phyloP scores from a whole-genome alignment of 441 rosid species.

The Mallotus repandus region DNA sequence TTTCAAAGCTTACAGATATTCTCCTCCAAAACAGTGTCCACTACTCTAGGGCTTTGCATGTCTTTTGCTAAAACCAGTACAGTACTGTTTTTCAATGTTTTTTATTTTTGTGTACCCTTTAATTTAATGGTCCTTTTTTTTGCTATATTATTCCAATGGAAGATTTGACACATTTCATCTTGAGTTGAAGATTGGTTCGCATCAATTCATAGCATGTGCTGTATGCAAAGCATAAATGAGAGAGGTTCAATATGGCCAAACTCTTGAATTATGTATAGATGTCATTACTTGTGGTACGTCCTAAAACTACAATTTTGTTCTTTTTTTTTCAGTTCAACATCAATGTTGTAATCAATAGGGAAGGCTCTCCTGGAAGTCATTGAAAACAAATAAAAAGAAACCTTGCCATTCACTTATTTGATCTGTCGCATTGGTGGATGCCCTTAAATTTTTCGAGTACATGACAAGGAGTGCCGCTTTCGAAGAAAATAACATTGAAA shows the following conservation, averaged over 20 bases:
- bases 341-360: not conserved
- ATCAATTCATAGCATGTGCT: too few relatives aligned
- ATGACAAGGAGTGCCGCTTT: not conserved
- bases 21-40: slow-evolving; percentile 1
- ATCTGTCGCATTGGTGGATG: not conserved
- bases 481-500: not conserved
- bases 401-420: not conserved
- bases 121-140: not conserved
- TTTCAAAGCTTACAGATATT: slow-evolving; percentile 12
- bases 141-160: too few relatives aligned
- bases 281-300: not conserved
- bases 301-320: not conserved
- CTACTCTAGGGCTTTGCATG: not conserved
- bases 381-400: not conserved
- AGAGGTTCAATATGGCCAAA: too few relatives aligned
- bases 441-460: not conserved
- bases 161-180: not conserved
- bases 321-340: not conserved
- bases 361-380: too few relatives aligned
- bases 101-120: not conserved
- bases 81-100: not conserved
- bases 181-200: too few relatives aligned
- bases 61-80: not conserved
- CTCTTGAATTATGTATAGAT: too few relatives aligned
- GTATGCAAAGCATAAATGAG: too few relatives aligned